Evolutionary conservation across 129 eudicot genomes (phyloP).

Genomic region (Artemisia tridentata): DNA sequence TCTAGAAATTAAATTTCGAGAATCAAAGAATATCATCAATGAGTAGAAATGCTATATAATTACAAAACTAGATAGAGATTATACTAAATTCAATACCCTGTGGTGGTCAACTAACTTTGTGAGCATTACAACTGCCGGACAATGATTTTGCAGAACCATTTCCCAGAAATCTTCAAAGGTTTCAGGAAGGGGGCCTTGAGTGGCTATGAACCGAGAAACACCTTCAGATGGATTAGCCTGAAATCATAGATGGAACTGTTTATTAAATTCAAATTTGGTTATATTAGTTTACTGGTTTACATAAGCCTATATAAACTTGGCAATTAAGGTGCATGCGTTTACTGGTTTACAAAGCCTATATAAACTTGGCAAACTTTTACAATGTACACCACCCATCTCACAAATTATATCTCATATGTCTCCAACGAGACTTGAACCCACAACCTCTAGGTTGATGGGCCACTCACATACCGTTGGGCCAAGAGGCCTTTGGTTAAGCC

Average conservation of each 20-base stretch:
- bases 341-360: too few species aligned
- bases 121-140: conserved; percentile 88
- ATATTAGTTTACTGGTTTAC: too few species aligned
- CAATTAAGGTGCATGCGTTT: too few species aligned
- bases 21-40: background rate
- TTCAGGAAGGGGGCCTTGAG: conserved; percentile 93
- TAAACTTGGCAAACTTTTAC: too few species aligned
- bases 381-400: too few species aligned
- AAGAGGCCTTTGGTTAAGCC: too few species aligned
- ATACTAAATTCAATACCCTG: conserved; percentile 54
- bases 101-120: conserved; percentile 75
- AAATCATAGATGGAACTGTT: conserved; percentile 25
- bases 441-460: too few species aligned
- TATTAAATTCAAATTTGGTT: background rate
- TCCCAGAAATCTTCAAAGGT: conserved; percentile 98
- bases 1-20: background rate
- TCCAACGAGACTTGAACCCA: too few species aligned
- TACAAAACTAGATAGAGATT: background rate
- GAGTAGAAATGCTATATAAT: background rate
- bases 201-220: conserved; percentile 90
- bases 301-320: too few species aligned
- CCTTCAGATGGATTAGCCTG: conserved; percentile 69
- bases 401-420: too few species aligned
- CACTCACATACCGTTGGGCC: too few species aligned
- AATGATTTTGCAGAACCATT: conserved; percentile 84